Conservation (phyloP, 1,284 basidiomycete genomes). For the Malassezia brasiliensis region DNA sequence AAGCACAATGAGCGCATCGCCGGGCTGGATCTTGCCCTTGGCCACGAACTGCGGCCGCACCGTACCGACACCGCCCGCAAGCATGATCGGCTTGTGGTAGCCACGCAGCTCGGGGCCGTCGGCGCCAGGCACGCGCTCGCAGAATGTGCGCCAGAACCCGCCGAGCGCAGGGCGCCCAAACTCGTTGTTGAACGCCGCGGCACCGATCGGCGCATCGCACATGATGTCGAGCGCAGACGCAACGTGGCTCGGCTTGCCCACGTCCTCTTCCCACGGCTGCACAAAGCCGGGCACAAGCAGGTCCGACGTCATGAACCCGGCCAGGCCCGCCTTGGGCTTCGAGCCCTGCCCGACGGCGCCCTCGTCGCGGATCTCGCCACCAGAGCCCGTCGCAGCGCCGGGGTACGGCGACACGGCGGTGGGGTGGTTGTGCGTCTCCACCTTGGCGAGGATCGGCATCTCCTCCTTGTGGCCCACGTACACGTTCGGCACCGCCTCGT, state of each 20-base stretch:
- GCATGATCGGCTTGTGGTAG: slow-evolving; percentile 99
- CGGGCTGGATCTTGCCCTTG: slow-evolving; percentile 39
- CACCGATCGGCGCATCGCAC: slow-evolving; percentile 88
- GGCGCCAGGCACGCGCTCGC: slow-evolving; percentile 30
- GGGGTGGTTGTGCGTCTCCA: slow-evolving; percentile 98
- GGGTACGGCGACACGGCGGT: slow-evolving; percentile 97
- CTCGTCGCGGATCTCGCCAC: slow-evolving; percentile 96
- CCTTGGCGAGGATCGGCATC: slow-evolving; percentile 90
- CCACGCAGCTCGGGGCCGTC: slow-evolving; percentile 62
- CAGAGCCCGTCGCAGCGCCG: slow-evolving; percentile 92
- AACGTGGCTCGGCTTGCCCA: slow-evolving; percentile 82
- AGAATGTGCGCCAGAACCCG: slow-evolving; percentile 51
- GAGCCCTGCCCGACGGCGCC: slow-evolving; percentile 90
- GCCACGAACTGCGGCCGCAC: slow-evolving; percentile 54
- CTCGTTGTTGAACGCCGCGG: slow-evolving; percentile 95
- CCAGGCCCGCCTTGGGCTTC: slow-evolving; percentile 87
- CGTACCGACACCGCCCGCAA: slow-evolving; percentile 90
- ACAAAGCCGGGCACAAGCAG: slow-evolving; percentile 50
- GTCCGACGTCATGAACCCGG: slow-evolving; percentile 91
- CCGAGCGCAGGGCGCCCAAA: slow-evolving; percentile 75
- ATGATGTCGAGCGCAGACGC: slow-evolving; percentile 92
- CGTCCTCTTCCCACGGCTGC: slow-evolving; percentile 39
- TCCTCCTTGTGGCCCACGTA: slow-evolving; percentile 46
- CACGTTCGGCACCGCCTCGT: slow-evolving; percentile 9
- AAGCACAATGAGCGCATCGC: slow-evolving; percentile 64